Evolutionary conservation across 371 early-diverging fungal genomes (phyloP).

Genomic region (Synchytrium microbalum): DNA sequence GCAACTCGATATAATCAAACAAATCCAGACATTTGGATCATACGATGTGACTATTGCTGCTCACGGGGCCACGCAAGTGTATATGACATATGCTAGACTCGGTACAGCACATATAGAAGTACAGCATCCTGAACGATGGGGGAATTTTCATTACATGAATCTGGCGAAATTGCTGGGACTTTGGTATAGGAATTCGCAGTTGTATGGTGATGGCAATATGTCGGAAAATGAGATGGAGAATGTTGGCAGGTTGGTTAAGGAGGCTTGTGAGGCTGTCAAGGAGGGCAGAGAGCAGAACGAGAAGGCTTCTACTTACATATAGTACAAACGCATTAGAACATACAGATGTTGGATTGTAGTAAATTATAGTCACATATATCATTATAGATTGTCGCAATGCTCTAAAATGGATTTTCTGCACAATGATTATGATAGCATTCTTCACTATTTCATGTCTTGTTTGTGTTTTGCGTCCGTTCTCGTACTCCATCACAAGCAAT

Average conservation of each 20-base stretch:
- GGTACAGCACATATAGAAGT: background rate
- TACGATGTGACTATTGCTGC: background rate
- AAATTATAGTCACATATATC: too few relatives aligned
- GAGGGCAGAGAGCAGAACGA: background rate
- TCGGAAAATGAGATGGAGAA: background rate
- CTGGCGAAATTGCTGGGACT: background rate
- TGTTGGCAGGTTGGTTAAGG: background rate
- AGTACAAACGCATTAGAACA: too few relatives aligned
- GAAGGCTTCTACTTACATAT: too few relatives aligned
- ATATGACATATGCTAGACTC: background rate
- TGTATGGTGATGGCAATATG: background rate
- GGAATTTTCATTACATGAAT: background rate
- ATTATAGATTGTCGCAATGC: too few relatives aligned
- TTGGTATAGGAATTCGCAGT: background rate
- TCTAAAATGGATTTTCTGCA: too few relatives aligned
- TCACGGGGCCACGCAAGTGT: background rate
- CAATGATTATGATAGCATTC: too few relatives aligned
- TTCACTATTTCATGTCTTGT: too few relatives aligned
- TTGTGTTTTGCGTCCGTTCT: too few relatives aligned
- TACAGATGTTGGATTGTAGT: too few relatives aligned
- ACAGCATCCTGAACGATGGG: background rate
- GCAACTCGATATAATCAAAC: background rate
- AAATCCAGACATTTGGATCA: background rate
- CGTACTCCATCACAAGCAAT: too few relatives aligned
- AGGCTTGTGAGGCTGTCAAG: background rate